Percentiles rank a stretch among this genome's conserved stretches.
Conservation (phyloP, 805 yeast genomes). For the Grigorovia yakushimaensis region DNA sequence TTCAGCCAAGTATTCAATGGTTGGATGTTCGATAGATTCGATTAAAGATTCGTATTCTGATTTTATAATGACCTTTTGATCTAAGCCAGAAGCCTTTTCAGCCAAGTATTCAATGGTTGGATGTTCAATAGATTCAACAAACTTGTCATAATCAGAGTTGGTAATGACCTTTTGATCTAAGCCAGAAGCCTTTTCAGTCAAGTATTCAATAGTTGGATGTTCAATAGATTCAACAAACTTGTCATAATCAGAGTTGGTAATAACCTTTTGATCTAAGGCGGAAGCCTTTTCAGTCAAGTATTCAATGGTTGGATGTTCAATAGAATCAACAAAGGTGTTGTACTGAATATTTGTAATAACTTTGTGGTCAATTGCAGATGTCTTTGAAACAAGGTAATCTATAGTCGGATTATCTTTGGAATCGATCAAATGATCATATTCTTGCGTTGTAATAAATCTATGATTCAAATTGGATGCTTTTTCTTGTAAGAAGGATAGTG, state of each 20-base stretch:
- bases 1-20: too few relatives aligned
- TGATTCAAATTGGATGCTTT: neutral
- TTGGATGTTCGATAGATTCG: too few relatives aligned
- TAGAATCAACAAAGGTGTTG: neutral
- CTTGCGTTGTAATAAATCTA: neutral
- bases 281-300: slow-evolving; percentile 10
- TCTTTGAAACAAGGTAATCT: slow-evolving; percentile 8
- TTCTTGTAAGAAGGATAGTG: slow-evolving; percentile 1
- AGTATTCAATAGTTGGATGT: neutral
- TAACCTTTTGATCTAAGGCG: neutral
- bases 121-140: neutral
- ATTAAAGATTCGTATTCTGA: too few relatives aligned
- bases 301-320: slow-evolving; percentile 2
- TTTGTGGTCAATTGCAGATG: neutral
- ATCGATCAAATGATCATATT: neutral
- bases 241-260: neutral
- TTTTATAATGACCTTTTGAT: too few relatives aligned
- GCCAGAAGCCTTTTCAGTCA: neutral
- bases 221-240: neutral
- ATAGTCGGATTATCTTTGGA: slow-evolving; percentile 3
- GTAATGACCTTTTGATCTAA: neutral
- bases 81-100: slow-evolving; percentile 1
- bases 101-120: slow-evolving; percentile 1
- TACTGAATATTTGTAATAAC: neutral
- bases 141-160: neutral